Conservation (phyloP, 2,329 filamentous ascomycete genomes). For the Drechslerella stenobrocha region DNA sequence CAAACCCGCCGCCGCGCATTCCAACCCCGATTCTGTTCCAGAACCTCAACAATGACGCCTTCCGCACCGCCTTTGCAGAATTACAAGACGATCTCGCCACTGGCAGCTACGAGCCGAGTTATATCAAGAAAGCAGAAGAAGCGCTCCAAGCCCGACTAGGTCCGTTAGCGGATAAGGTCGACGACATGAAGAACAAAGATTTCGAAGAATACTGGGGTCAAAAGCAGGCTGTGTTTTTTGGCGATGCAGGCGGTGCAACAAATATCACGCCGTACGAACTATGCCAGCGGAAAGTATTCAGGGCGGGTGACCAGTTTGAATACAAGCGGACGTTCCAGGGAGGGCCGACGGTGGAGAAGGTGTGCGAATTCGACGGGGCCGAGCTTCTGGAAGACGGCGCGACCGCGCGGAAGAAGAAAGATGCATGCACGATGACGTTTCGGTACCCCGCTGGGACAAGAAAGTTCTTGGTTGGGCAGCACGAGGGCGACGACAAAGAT, state of each 20-base stretch:
- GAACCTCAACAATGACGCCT: conserved; percentile 47
- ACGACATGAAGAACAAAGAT: conserved; percentile 43
- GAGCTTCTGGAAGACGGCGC: conserved; percentile 14
- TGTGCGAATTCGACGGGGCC: conserved; percentile 20
- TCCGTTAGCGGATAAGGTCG: conserved; percentile 25
- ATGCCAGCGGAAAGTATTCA: conserved; percentile 33
- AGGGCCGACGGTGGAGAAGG: conserved; percentile 29
- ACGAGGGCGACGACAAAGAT: conserved; percentile 1
- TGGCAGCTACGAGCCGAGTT: conserved; percentile 31
- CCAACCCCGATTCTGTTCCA: conserved; percentile 37
- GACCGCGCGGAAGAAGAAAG: conserved; percentile 30
- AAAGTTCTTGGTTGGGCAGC: conserved; percentile 17
- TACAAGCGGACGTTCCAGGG: conserved; percentile 35
- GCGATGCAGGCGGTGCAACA: conserved; percentile 31
- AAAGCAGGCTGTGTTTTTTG: conserved; percentile 42
- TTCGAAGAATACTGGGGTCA: conserved; percentile 48
- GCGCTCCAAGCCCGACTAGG: conserved; percentile 26
- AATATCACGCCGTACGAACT: conserved; percentile 43
- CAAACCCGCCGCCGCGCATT: conserved; percentile 29
- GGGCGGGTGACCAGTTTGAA: conserved; percentile 36
- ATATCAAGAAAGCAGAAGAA: conserved; percentile 38
- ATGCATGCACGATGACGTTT: conserved; percentile 36
- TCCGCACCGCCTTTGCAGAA: conserved; percentile 33
- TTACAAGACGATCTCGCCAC: conserved; percentile 37
- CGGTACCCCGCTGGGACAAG: conserved; percentile 20